Conservation (phyloP, 1,284 basidiomycete species). For the Ustilago cynodontis region DNA sequence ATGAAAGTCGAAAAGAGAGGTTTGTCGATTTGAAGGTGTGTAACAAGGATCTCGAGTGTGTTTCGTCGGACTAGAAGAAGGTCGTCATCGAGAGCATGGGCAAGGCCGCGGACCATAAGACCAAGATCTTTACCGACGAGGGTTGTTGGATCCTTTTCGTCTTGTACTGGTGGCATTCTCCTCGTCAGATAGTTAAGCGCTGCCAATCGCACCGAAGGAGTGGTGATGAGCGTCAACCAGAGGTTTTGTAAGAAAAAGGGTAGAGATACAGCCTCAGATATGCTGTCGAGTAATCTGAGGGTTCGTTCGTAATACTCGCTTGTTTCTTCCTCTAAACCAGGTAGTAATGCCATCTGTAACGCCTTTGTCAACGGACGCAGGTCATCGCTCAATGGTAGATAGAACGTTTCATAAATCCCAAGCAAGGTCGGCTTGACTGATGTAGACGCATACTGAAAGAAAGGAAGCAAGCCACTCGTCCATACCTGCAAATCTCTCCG, state of each 20-base stretch:
- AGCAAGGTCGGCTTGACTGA: constrained; percentile 72
- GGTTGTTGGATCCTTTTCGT: constrained; percentile 30
- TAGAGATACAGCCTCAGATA: constrained; percentile 78
- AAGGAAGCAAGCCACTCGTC: constrained; percentile 96
- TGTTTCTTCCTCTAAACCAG: constrained; percentile 71
- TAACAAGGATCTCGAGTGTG: constrained; percentile 63
- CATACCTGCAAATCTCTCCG: constrained; percentile 89
- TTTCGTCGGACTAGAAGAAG: constrained; percentile 74
- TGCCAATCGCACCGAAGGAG: constrained; percentile 85
- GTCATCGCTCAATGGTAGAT: constrained; percentile 84
- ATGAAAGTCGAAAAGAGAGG: constrained; percentile 37
- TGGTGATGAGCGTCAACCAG: constrained; percentile 91
- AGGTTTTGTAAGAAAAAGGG: constrained; percentile 95
- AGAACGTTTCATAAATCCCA: constrained; percentile 71
- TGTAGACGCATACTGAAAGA: constrained; percentile 97
- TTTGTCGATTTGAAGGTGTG: constrained; percentile 55
- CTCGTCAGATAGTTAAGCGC: constrained; percentile 88
- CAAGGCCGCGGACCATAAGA: constrained; percentile 89
- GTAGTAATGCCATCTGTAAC: constrained; percentile 90
- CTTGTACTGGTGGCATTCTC: constrained; percentile 75
- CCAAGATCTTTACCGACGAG: constrained; percentile 81
- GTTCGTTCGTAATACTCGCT: constrained; percentile 88
- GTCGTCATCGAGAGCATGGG: constrained; percentile 85
- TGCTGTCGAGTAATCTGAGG: constrained; percentile 81
- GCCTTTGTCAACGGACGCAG: constrained; percentile 92